Conservation (phyloP, 176 grass and related monocot species). For the Saccharum officinarum region DNA sequence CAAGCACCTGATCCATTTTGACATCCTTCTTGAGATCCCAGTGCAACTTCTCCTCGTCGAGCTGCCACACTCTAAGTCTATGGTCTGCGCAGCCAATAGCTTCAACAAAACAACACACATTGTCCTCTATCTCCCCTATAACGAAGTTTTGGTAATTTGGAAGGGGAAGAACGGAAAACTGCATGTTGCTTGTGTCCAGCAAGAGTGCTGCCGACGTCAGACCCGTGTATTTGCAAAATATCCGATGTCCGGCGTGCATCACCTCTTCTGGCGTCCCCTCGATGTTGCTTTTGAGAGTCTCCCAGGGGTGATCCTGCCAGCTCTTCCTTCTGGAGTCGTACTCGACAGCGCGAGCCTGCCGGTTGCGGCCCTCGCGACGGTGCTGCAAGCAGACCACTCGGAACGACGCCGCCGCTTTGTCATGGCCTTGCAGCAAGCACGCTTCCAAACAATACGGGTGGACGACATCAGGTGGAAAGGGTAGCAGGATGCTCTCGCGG, state of each 20-base stretch:
- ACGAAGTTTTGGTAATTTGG: background rate
- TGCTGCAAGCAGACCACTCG: no score
- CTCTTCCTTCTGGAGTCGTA: no score
- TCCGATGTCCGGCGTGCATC: no score
- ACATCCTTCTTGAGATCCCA: background rate
- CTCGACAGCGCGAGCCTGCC: no score
- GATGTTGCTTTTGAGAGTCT: no score
- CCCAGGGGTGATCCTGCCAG: no score
- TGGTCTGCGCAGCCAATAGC: background rate
- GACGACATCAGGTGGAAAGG: background rate
- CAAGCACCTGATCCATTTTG: background rate
- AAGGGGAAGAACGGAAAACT: background rate
- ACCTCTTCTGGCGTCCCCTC: no score
- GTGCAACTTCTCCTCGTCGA: background rate
- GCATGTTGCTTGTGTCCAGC: background rate
- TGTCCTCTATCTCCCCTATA: constrained; percentile 10
- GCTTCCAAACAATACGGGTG: background rate
- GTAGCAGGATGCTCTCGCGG: background rate
- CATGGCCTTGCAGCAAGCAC: constrained; percentile 8
- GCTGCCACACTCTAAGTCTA: background rate
- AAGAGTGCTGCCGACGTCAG: background rate
- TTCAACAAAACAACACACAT: background rate
- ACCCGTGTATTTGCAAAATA: background rate
- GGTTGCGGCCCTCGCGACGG: no score
- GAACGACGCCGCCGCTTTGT: no score